Base-by-base conservation (phyloP, 345 rosid species). In the Isatis tinctoria region DNA sequence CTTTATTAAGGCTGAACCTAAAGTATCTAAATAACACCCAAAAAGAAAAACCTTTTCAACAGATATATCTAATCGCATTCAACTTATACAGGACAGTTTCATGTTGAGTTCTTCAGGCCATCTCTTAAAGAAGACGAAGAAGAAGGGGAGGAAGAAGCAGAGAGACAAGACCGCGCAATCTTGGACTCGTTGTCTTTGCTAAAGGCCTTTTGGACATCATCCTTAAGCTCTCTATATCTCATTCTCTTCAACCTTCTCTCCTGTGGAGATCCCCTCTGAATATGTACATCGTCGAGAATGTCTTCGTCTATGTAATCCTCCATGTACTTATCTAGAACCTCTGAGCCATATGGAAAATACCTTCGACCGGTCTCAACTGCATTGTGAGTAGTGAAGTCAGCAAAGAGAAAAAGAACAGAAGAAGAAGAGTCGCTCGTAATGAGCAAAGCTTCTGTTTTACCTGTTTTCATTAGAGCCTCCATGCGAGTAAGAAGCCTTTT, bases 241-340 rank as follows among this genome's bases (percentile, higher is more conserved):
- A 43, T 80, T 56, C 91, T 85, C 81, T 87, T 92, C 39, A 86
- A 56, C 52, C 76, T 85, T 77, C 80, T 90, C 75, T 95, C 97
- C n/a, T 83, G 86, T 2, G 60, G 75, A 27, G 85, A 80, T 58
- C 96, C 97, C 60, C 66, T 87, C 36, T 92, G 90, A 0, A 83
- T 87, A 72, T 83, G 62, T 14, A 75, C 26, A 67, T 60, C 79
- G 67, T 95, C 96, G 0, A 85, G 89, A 69, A 90, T 86, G 76
- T 94, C 98, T 35, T 92, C 97, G 68, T 92, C 97, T 43, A 40
- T 71, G 68, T 40, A 58, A 64, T 77, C 73, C 17, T 62, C 78
- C 98, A 95, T 92, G 83, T 90, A 90, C 85, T 83, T 95, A 75
- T 95, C 99, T 30, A 95, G 82, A 73, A 95, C 99, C 73, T 83